Percentiles rank a stretch among this genome's conserved stretches.
phyloP scores from a whole-genome alignment of 345 rosid species.

The Salix udensis region DNA sequence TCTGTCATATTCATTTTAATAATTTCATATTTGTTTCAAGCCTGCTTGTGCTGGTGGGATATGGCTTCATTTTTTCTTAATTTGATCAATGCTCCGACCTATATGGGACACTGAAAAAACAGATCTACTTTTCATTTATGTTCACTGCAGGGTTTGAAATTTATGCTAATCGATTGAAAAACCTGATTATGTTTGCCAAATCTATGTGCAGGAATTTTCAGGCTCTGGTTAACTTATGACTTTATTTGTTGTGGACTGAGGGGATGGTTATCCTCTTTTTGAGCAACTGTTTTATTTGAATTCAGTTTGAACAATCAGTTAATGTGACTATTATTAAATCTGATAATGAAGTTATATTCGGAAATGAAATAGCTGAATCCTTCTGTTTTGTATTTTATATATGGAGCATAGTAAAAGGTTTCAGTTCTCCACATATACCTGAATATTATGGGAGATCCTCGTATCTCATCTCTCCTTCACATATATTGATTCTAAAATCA shows the following conservation, averaged over 20 bases:
- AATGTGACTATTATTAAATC: not conserved
- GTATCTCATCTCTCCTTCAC: not conserved
- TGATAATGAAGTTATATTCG: not conserved
- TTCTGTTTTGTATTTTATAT: not conserved
- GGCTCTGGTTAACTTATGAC: not conserved
- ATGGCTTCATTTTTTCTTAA: not conserved
- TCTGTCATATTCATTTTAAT: not conserved
- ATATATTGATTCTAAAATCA: not conserved
- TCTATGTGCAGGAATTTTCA: not conserved
- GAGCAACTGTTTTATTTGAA: not conserved
- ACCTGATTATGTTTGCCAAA: not conserved
- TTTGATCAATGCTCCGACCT: slow-evolving; percentile 2
- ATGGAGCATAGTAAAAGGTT: not conserved
- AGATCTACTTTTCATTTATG: not conserved
- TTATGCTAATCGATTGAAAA: not conserved
- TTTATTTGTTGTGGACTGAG: not conserved
- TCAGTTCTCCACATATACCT: not conserved
- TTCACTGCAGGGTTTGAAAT: not conserved
- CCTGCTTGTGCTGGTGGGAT: not conserved
- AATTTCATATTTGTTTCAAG: not conserved
- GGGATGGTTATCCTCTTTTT: not conserved
- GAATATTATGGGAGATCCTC: not conserved
- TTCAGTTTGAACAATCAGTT: not conserved
- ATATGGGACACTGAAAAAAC: not conserved
- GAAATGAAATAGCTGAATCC: not conserved